Base-by-base conservation (phyloP, 139 green algal genomes). In the Yamagishiella unicocca region DNA sequence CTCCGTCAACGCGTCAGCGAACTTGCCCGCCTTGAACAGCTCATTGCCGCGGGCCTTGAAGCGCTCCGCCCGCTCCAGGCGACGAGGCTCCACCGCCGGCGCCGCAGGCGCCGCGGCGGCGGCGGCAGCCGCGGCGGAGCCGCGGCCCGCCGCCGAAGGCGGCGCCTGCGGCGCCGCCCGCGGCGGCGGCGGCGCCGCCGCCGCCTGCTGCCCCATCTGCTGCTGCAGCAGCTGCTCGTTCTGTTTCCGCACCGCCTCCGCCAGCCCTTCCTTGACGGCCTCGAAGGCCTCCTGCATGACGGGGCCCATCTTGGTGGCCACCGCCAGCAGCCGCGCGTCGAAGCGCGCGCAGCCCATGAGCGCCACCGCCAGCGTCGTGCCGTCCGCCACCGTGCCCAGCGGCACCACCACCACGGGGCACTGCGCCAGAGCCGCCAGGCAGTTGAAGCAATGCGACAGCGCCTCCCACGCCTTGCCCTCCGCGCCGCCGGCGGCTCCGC, bases 31-130 rank as follows among this genome's bases (percentile, higher is more conserved):
- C 37, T 88, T 82, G 77, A 91, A 95, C 7, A 86, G 35, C 54
- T 93, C 90, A 61, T 95, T 95, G 35, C 92, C 92, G 46, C 83
- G 85, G 19, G 78, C 83, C 42, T 95, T 95, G 53, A 85, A 71
- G 45, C 87, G 89, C 82, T 95, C 92, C 17, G 90, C 92, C 27
- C 86, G 85, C 66, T 92, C 92, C 24, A 76, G 25, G 38, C 84
- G 84, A 58, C 87, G 89, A 2, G 87, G 88, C 31, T 94, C 92
- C 45, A 91, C 73, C 35, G 80, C 27, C 43, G 80, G 24, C 64
- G 35, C 29, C 40, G 35, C 37, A 22, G 50, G 53, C 40, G 24
- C 9, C 43, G 50, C 35, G 77, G 9, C 21, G 54, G 67, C 6
- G 78, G 25, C 35, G 55, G 45, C 79, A 31, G 14, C 25, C 17